Evolutionary conservation across 805 yeast species (phyloP), one percentile per base, ranked within the genome.

Genomic region (Ogataea haglerorum): DNA sequence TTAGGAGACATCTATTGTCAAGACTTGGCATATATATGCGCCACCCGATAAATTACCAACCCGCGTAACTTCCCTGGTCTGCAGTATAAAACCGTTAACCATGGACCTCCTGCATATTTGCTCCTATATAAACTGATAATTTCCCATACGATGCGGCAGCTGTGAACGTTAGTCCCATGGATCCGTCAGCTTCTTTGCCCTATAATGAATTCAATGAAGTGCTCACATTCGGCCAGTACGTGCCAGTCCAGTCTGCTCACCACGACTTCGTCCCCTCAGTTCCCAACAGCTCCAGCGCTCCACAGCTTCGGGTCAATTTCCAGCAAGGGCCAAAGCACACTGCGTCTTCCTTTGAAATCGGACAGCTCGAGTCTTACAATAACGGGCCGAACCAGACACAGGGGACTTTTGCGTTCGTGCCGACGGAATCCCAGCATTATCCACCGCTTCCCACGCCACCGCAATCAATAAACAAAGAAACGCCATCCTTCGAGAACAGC

Each of bases 181-280:
- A 44, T 29, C 34, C 42, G 10, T 38, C 46, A 7, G 30, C 35
- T 4, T 38, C 48, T 5, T 13, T 39, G 6, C 45, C 52, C 5
- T 48, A 48, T 29, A 31, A 29, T 14, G 52, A 48, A 18, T 36
- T 45, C 30, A 38, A 31, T 29, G 52, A 48, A 23, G 34, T 45
- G 24, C 34, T 47, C 29, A 35, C 38, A 4, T 47, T 41, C 32
- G 38, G 39, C 34, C 51, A 47, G 24, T 47, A 41, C 22, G 21
- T 34, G 13, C 48, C 31, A 21, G 42, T 13, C 10, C 47, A 30
- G 26, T 26, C 21, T 17, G 30, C 22, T 7, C 39, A 31, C 6
- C 32, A 15, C 10, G 37, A 42, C 3, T 34, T n/a, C n/a, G 13
- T 24, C n/a, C 18, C 10, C 15, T 1, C 34, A 14, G 19, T 8